phyloP scores from a whole-genome alignment of 306 rosid species.

The Lathyrus sativus region DNA sequence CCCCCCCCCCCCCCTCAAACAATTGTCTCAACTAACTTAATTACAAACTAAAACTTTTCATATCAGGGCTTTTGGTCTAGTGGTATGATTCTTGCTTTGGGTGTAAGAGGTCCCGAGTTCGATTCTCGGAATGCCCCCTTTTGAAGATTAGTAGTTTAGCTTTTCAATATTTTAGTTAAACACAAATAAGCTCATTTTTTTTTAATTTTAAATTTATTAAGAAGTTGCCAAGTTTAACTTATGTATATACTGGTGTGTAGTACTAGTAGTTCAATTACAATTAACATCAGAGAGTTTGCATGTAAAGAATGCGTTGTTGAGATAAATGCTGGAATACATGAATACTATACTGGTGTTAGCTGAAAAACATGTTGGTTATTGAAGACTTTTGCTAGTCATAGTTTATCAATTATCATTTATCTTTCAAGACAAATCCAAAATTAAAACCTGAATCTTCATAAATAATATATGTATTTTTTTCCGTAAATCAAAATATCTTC shows the following conservation, averaged over 20 bases:
- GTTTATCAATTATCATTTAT: not conserved
- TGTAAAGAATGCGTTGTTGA: not conserved
- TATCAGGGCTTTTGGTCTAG: constrained; percentile 11
- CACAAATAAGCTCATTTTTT: not conserved
- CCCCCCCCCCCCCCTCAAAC: too few species aligned
- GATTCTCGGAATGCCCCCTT: constrained; percentile 17
- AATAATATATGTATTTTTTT: not conserved
- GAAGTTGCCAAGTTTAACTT: not conserved
- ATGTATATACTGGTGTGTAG: not conserved
- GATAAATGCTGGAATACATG: not conserved
- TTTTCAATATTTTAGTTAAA: not conserved
- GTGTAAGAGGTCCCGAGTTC: constrained; percentile 17
- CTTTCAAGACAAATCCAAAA: not conserved
- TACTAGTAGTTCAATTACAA: not conserved
- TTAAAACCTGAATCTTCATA: not conserved
- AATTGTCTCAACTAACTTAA: not conserved
- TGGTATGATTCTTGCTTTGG: constrained; percentile 24
- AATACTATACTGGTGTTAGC: constrained; percentile 6
- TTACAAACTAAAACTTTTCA: not conserved
- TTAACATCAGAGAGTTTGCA: constrained; percentile 20
- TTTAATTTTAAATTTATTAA: too few species aligned
- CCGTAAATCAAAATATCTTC: too few species aligned
- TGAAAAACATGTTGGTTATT: not conserved
- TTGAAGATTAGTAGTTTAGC: not conserved
- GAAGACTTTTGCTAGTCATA: not conserved